These are phyloP conservation scores for Elaeis oleifera DNA, from an alignment of 202 grass and related monocot species.

Conservation along the genomic window DNA sequence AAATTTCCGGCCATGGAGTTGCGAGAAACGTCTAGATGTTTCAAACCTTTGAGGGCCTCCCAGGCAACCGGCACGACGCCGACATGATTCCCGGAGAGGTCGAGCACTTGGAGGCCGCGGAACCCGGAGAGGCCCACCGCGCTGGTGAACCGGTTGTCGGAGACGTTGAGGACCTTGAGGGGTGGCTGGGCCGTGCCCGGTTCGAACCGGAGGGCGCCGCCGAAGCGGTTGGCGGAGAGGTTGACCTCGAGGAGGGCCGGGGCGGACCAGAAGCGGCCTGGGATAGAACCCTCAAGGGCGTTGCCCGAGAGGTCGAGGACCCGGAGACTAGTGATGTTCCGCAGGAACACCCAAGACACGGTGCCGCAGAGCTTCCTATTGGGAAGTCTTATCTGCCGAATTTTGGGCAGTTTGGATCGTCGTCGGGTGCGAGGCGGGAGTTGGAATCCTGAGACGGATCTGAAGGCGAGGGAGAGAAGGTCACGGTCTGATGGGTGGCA, in stretches of 20 bases:
- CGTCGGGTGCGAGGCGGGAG: constrained; percentile 2
- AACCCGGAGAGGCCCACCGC: constrained; percentile 30
- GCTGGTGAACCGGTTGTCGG: constrained; percentile 73
- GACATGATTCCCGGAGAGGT: constrained; percentile 58
- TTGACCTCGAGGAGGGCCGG: constrained; percentile 2
- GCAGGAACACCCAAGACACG: constrained; percentile 54
- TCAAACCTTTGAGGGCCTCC: constrained; percentile 18
- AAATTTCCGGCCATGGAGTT: constrained; percentile 63
- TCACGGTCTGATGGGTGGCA: constrained; percentile 27
- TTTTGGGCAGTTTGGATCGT: background rate
- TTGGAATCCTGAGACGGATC: constrained; percentile 34
- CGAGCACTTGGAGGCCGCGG: constrained; percentile 34
- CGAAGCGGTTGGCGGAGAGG: constrained; percentile 61
- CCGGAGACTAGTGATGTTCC: constrained; percentile 52
- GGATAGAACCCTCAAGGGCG: constrained; percentile 60
- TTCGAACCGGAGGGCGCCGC: constrained; percentile 50
- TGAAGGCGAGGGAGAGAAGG: constrained; percentile 59
- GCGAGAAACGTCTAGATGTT: constrained; percentile 45
- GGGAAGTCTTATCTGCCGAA: constrained; percentile 41
- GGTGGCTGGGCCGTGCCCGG: background rate
- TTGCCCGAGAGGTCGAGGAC: constrained; percentile 68
- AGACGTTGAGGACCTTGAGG: constrained; percentile 46
- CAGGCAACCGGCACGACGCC: constrained; percentile 37
- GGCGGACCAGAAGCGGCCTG: constrained; percentile 9
- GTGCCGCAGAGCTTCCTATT: constrained; percentile 57